Conservation (phyloP, 148 eudicot genomes). For the Arctostaphylos glauca region DNA sequence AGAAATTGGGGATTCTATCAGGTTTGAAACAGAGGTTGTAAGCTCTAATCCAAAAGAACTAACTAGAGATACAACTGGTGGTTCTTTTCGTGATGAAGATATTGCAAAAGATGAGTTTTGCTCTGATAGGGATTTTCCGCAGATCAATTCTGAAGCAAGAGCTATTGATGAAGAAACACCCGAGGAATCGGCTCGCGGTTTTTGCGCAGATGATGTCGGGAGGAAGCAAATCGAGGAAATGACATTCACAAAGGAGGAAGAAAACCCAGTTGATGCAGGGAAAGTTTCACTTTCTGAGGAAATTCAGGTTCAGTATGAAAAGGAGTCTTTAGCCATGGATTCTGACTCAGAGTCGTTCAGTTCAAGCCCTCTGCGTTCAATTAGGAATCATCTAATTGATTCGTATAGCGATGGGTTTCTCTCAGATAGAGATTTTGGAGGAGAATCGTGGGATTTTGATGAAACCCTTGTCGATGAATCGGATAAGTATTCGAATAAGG, state of each 20-base stretch:
- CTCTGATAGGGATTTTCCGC: background rate
- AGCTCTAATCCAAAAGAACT: conserved; percentile 9
- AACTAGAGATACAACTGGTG: conserved; percentile 21
- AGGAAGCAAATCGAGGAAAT: conserved; percentile 14
- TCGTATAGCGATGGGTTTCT: conserved; percentile 53
- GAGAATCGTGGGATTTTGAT: conserved; percentile 19
- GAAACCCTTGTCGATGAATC: background rate
- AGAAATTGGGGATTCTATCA: conserved; percentile 19
- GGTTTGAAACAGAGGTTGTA: conserved; percentile 20
- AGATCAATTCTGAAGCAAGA: conserved; percentile 9
- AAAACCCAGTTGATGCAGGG: background rate
- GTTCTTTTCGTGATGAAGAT: conserved; percentile 8
- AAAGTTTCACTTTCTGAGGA: conserved; percentile 14
- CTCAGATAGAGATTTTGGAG: conserved; percentile 54
- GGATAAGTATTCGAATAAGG: conserved; percentile 19
- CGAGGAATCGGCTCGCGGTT: conserved; percentile 8
- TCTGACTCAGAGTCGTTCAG: conserved; percentile 48
- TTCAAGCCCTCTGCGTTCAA: conserved; percentile 36
- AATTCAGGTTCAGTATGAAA: conserved; percentile 14
- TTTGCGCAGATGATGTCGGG: background rate
- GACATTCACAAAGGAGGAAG: conserved; percentile 7
- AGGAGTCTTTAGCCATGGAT: conserved; percentile 35
- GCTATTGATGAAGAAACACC: conserved; percentile 14
- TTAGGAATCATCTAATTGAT: conserved; percentile 45
- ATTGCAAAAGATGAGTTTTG: background rate